Base-by-base conservation (phyloP, 2,329 filamentous ascomycete genomes). In the Cladosporium velox region DNA sequence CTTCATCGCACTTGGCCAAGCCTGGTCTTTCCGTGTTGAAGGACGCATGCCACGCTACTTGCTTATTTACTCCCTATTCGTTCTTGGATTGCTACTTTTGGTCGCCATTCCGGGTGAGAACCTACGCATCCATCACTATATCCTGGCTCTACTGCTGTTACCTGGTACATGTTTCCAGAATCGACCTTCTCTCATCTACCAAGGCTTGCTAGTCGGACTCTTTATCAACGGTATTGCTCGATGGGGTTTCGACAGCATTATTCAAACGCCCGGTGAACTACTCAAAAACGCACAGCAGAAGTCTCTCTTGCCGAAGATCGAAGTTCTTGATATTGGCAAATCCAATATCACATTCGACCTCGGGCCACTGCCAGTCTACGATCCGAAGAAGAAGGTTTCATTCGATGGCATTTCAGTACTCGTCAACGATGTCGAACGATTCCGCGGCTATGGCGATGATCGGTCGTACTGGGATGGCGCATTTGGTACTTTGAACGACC, bases 161-260 rank as follows among this genome's bases (percentile, higher is more conserved):
- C 92, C 93, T 0, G 95, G 93, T 0, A 98, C 95, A 0, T 89
- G 88, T 63, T 88, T 98, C 77, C 93, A 97, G 71, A 98, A 91
- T 6, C 87, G 95, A 0, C 91, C 92, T 0, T 90, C 89, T 0
- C 82, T 98, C 10, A 78, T 97, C 2, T 98, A 95, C 74, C 94
- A 98, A 77, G 95, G 95, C 12, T 82, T 99, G 1, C 83, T 99
- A 0, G 81, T 98, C 8, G 95, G 95, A 0, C 85, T 98, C 0
- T 98, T 97, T 77, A 89, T 97, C 79, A 97, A 97, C 76, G 94
- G 95, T 62, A 88, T 96, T 67, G 94, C 93, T 4, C 86, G 94
- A 52, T 98, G 95, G 95, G 93, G 93, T 0, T 99, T 96, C 77
- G 93, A 92, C 68, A 86, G 90, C 0, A 87, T 99, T 57, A 85